Conservation (phyloP, 2,329 filamentous ascomycete species). For the Alternaria sp. region DNA sequence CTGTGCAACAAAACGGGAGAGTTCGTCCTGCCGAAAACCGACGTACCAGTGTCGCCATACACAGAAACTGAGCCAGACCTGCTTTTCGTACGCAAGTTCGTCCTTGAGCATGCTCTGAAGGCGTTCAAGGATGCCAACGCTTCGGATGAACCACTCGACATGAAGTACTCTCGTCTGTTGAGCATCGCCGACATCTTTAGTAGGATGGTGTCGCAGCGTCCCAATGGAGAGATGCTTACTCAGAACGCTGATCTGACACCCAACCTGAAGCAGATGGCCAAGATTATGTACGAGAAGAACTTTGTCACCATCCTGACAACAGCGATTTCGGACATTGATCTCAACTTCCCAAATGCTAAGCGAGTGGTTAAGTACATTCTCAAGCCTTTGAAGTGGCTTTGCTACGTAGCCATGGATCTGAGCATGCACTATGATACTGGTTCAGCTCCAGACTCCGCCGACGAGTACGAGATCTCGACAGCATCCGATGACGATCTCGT, state of each 20-base stretch:
- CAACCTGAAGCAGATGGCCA: constrained; percentile 83
- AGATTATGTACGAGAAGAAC: constrained; percentile 98
- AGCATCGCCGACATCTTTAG: constrained; percentile 91
- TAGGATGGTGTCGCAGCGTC: constrained; percentile 76
- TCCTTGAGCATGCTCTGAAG: constrained; percentile 89
- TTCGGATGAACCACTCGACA: constrained; percentile 80
- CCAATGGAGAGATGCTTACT: constrained; percentile 47
- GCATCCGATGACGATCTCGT: constrained; percentile 86
- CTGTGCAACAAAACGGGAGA: constrained; percentile 89
- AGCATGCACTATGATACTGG: constrained; percentile 82
- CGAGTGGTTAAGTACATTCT: constrained; percentile 96
- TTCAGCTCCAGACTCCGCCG: constrained; percentile 66
- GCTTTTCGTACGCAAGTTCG: constrained; percentile 91
- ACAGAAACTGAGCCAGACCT: constrained; percentile 83
- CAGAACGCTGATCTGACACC: constrained; percentile 44
- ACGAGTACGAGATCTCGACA: constrained; percentile 91
- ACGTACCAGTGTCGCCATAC: constrained; percentile 39
- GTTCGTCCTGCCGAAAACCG: constrained; percentile 63
- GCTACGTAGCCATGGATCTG: constrained; percentile 82
- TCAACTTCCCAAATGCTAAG: constrained; percentile 93
- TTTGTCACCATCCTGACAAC: constrained; percentile 87
- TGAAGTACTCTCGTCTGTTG: constrained; percentile 86
- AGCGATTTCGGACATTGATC: constrained; percentile 92
- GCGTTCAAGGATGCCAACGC: constrained; percentile 87
- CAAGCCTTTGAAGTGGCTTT: constrained; percentile 84